Evolutionary conservation across 345 rosid genomes (phyloP).

Genomic region (Gossypium thurberi): DNA sequence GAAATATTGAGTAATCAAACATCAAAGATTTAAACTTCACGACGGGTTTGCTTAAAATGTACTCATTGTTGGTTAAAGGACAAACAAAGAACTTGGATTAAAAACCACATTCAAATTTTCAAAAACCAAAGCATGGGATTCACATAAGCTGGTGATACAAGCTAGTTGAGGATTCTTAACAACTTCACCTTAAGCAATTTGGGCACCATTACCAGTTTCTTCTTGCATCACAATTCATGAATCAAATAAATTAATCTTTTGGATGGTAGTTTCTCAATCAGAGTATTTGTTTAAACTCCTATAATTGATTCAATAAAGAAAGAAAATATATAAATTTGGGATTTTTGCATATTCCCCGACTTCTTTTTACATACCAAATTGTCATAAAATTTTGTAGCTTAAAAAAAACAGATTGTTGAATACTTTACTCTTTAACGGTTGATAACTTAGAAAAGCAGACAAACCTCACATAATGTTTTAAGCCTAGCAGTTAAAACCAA

Average conservation of each 20-base stretch:
- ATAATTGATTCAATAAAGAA: not conserved
- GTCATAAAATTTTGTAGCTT: not conserved
- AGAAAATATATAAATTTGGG: not conserved
- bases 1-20: not conserved
- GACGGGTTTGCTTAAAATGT: not conserved
- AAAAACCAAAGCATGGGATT: conserved; percentile 2
- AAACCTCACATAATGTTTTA: not conserved
- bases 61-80: not conserved
- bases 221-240: not conserved
- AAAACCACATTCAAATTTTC: not conserved
- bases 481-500: not conserved
- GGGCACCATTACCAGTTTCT: not conserved
- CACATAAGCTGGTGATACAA: not conserved
- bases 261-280: not conserved
- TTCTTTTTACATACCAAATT: not conserved
- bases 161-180: not conserved
- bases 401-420: not conserved
- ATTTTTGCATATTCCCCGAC: not conserved
- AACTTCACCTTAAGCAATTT: not conserved
- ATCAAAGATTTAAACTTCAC: not conserved
- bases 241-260: not conserved
- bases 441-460: not conserved
- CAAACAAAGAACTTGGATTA: not conserved
- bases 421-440: not conserved
- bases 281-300: not conserved